These are phyloP conservation scores for Hanseniaspora osmophila DNA, from an alignment of 805 yeast species.

Conservation along the genomic window DNA sequence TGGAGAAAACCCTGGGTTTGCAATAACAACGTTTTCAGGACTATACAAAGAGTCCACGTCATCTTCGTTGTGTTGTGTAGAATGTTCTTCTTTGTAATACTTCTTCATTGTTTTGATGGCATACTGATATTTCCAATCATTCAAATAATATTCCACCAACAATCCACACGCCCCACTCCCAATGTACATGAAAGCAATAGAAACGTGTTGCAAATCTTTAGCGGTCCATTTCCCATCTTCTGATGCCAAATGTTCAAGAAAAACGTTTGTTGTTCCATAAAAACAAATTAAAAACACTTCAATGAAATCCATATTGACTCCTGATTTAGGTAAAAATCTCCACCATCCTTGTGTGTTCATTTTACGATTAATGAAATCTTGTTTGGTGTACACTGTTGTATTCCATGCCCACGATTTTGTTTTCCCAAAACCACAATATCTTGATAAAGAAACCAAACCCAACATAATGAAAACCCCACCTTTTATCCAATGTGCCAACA, in stretches of 20 bases:
- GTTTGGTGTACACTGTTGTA: constrained; percentile 19
- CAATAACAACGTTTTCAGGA: constrained; percentile 16
- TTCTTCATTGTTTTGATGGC: constrained; percentile 13
- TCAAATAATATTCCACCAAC: constrained; percentile 54
- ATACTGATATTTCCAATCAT: constrained; percentile 42
- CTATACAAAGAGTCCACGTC: constrained; percentile 1
- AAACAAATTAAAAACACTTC: constrained; percentile 71
- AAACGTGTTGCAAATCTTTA: constrained; percentile 78
- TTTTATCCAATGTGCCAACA: constrained; percentile 89
- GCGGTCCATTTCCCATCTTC: constrained; percentile 78
- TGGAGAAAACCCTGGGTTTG: constrained; percentile 68
- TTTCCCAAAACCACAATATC: constrained; percentile 74
- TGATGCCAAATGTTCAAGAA: constrained; percentile 74
- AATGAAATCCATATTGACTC: constrained; percentile 66
- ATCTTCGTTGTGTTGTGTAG: constrained; percentile 13
- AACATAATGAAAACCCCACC: constrained; percentile 76
- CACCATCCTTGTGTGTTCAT: too few relatives aligned
- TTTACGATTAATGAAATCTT: constrained; percentile 1
- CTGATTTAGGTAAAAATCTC: constrained; percentile 4
- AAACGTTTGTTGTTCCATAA: constrained; percentile 81
- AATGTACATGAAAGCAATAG: constrained; percentile 80
- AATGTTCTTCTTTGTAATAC: too few relatives aligned
- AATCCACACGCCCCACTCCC: constrained; percentile 91
- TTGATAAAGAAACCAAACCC: constrained; percentile 69
- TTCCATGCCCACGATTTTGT: constrained; percentile 91